Base-by-base conservation (phyloP, 176 grass and related monocot species). In the Microstegium vimineum region DNA sequence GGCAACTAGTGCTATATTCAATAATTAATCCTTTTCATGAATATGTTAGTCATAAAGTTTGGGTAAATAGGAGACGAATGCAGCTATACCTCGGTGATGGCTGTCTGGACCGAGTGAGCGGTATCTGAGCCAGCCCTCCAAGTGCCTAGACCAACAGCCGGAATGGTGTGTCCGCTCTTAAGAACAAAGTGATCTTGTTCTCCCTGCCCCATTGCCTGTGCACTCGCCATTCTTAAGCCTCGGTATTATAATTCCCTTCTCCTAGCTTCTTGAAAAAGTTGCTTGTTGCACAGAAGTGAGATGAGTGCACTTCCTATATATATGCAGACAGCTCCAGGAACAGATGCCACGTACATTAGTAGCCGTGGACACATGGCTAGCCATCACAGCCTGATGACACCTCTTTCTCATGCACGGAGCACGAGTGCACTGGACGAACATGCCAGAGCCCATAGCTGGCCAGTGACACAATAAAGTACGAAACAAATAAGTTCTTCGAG, bases 91-190 rank as follows among this genome's bases (percentile, higher is more conserved):
- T 91, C 61, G 25, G 72, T 66, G 80, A 97, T 89, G 57, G 94
- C 86, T 46, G 49, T 87, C 73, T 49, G 69, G 70, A 93, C 84
- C 5, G 81, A 76, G 28, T 87, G 74, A 25, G 81, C 77, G 10
- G 81, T 85, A 36, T 86, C 75, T 4, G 86, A 89, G 51, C 91
- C 89, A 3, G 88, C 66, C 32, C 84, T 86, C 91, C 94, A 93
- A 52, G 91, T 93, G 81, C 91, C 94, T 34, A 91, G 66, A 10
- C 94, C 90, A 27, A 90, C 70, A 8, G 80, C 34, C 23, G 93
- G 90, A 2, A 95, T 90, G 66, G 80, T 54, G 31, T 90, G 93
- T 12, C 93, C 93, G 9, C 90, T 95, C 75, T 84, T 79, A 8
- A 92, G 83, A 62, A 80, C 91, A 51, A 85, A 86, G 71, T 75